Base-by-base conservation (phyloP, 2,329 filamentous ascomycete genomes). In the Botrytis fabae region DNA sequence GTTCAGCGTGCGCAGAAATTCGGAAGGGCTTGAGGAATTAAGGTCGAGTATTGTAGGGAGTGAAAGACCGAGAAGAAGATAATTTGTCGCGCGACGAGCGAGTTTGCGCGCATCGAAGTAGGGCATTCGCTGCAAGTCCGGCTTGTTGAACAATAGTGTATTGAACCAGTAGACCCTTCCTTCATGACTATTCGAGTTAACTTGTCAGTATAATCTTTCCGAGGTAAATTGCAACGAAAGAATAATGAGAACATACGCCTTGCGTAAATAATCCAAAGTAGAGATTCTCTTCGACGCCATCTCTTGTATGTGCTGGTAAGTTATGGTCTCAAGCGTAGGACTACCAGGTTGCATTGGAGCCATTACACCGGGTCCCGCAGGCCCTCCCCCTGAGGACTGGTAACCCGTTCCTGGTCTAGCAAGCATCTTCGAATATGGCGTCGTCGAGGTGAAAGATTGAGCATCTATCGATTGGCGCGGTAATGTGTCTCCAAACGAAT, bases 141-240 rank as follows among this genome's bases (percentile, higher is more conserved):
- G 83, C 79, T 93, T 92, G 76, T 94, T 93, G 83, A 97, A 97
- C 80, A 97, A 92, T 74, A 97, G 89, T 0, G 96, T 98, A 83
- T 98, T 98, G 86, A 98, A 98, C 95, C 96, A 98, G 85, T 97
- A 98, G 60, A 97, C 91, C 73, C 94, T 91, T 74, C 95, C 95
- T 83, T 98, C 94, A 81, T 99, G 95, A 42, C 94, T 97, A 81
- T 69, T 57, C 5, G 44, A 18, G 32, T n/a, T 57, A 44, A 38
- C 20, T 42, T 44, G 54, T 70, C 35, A 73, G 72, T 38, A 57
- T 40, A 69, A 51, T 38, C 22, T 38, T 20, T 71, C 18, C 8
- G 16, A 9, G 40, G 54, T 48, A 44, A 38, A 25, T 61, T 22
- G 32, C 38, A 22, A 69, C 12, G 60, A 48, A 32, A 25, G 54